These are phyloP conservation scores for Globisporangium spiculum DNA, from an alignment of 352 stramenopile species.

Conservation along the genomic window DNA sequence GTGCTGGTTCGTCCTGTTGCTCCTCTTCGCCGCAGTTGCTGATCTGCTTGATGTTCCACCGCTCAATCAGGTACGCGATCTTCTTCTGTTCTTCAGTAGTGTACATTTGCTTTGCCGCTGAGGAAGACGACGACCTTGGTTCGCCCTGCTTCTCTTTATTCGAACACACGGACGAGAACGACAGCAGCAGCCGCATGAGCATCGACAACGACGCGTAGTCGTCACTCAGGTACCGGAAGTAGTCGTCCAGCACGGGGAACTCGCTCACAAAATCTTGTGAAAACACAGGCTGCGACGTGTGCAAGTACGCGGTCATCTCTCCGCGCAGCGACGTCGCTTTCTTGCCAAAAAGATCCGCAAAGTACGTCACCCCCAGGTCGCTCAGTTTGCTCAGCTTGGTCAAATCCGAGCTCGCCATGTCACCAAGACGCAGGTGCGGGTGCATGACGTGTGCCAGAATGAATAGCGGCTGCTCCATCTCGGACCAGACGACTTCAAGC, in stretches of 20 bases:
- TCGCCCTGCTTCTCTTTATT: slow-evolving; percentile 12
- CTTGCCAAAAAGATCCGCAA: slow-evolving; percentile 37
- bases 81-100: slow-evolving; percentile 28
- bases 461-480: slow-evolving; percentile 66
- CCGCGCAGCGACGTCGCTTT: slow-evolving; percentile 49
- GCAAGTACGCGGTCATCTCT: slow-evolving; percentile 68
- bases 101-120: slow-evolving; percentile 16
- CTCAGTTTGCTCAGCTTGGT: slow-evolving; percentile 63
- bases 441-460: slow-evolving; percentile 60
- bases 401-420: slow-evolving; percentile 36
- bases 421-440: slow-evolving; percentile 42
- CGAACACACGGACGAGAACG: slow-evolving; percentile 34
- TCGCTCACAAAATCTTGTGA: slow-evolving; percentile 44
- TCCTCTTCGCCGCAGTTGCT: background rate
- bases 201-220: slow-evolving; percentile 56
- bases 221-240: slow-evolving; percentile 65
- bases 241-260: slow-evolving; percentile 60
- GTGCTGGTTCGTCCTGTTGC: background rate
- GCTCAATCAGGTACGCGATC: slow-evolving; percentile 24
- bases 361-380: slow-evolving; percentile 60
- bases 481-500: slow-evolving; percentile 54
- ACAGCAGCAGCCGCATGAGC: slow-evolving; percentile 62
- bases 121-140: background rate
- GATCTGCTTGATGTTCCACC: slow-evolving; percentile 21
- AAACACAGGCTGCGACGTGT: slow-evolving; percentile 53